Conservation (phyloP, 2,329 filamentous ascomycete genomes). For the Botryosphaeria agaves region DNA sequence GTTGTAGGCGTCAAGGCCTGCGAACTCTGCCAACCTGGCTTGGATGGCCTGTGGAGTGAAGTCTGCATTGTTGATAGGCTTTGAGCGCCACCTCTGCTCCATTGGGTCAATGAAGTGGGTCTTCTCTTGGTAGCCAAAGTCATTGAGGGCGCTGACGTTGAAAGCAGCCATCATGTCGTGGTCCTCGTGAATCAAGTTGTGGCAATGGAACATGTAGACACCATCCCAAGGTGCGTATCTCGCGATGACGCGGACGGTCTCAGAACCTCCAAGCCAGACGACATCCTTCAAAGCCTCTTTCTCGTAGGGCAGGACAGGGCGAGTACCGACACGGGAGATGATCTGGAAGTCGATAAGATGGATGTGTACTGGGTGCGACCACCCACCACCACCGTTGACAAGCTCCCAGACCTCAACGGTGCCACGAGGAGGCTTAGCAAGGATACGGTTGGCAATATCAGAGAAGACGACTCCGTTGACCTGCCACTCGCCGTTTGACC, state of each 20-base stretch:
- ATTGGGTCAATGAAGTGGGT: slow-evolving; percentile 1
- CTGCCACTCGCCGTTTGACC: slow-evolving; percentile 27
- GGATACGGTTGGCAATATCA: slow-evolving; percentile 29
- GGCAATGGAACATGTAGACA: slow-evolving; percentile 30
- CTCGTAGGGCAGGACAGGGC: slow-evolving; percentile 34
- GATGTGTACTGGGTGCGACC: slow-evolving; percentile 38
- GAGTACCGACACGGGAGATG: slow-evolving; percentile 26
- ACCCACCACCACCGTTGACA: slow-evolving; percentile 31
- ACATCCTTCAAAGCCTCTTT: slow-evolving; percentile 38
- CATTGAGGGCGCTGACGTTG: slow-evolving; percentile 20
- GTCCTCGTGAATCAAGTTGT: slow-evolving; percentile 29
- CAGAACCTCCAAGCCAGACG: slow-evolving; percentile 34
- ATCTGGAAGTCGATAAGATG: slow-evolving; percentile 43
- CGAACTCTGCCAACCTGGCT: not conserved
- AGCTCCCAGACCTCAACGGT: slow-evolving; percentile 33
- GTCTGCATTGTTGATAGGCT: slow-evolving; percentile 1
- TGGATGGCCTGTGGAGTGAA: not conserved
- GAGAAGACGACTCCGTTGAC: slow-evolving; percentile 33
- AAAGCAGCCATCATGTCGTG: slow-evolving; percentile 26
- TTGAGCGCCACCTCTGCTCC: not conserved
- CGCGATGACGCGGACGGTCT: slow-evolving; percentile 33
- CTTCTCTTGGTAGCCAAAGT: slow-evolving; percentile 11
- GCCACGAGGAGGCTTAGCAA: slow-evolving; percentile 29
- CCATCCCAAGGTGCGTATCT: slow-evolving; percentile 37
- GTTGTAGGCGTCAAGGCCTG: not conserved